Evolutionary conservation across 2,329 filamentous ascomycete species (phyloP), one percentile per base, ranked within the genome.

Genomic region (Colletotrichum melonis): DNA sequence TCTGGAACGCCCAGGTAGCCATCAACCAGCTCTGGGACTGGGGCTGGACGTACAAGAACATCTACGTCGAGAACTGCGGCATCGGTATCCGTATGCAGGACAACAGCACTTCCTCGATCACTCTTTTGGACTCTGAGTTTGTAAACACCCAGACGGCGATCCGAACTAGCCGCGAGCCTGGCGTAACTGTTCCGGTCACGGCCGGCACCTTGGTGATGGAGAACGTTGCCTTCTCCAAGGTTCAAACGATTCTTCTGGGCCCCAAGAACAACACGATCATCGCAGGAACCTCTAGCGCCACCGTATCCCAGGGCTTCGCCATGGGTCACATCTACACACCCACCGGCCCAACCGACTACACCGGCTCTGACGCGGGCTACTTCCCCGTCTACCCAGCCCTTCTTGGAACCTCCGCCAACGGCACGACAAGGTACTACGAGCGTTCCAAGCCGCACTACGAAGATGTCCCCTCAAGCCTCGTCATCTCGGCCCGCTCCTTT

Each of bases 401-500:
- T 2, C 84, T 93, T 2, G 65, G 49, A 38, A 8, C 22, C 35
- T 32, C 63, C 24, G 30, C 49, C 24, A 83, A 88, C 57, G 82
- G 82, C 16, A 79, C 79, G 42, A 49, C 16, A 19, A 83, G 86
- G 28, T 91, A 94, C 80, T 95, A 93, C 79, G 91, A 93, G 78
- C 90, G 92, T 22, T 92, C 93, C 76, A 95, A 94, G 86, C 94
- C 94, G 6, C 90, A 94, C 76, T 97, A 97, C 79, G 88, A 91
- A 69, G 81, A 87, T 32, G 78, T 92, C 4, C 83, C 90, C 0
- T 86, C 86, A 1, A 86, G 85, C 2, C 85, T 87, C 7, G 95
- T 97, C 79, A 80, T 94, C 77, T 93, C 91, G 71, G 90, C 94
- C 78, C 93, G 93, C 76, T 86, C 85, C 16, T 85, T 85, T 16